Conservation (phyloP, 129 eudicot genomes). For the Pulicaria dysenterica region DNA sequence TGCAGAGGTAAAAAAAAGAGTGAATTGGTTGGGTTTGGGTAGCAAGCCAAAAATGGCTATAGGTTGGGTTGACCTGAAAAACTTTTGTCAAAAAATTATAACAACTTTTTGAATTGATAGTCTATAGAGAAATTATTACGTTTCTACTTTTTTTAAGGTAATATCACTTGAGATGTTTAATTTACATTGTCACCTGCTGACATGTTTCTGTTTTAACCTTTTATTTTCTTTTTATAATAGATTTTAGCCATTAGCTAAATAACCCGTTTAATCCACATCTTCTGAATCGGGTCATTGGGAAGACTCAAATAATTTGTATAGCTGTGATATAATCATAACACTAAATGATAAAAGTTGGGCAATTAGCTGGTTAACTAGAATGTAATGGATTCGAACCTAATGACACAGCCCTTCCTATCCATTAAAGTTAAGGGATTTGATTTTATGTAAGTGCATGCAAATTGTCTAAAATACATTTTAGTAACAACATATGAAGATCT, state of each 20-base stretch:
- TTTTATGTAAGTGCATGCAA: too few species aligned
- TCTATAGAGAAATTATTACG: too few species aligned
- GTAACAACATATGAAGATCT: background rate
- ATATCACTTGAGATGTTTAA: too few species aligned
- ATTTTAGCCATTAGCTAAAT: too few species aligned
- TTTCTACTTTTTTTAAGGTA: too few species aligned
- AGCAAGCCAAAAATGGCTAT: background rate
- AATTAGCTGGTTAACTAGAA: background rate
- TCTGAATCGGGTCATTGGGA: background rate
- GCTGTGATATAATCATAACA: background rate
- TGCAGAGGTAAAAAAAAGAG: background rate
- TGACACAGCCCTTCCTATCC: too few species aligned
- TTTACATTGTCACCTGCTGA: background rate
- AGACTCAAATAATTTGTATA: constrained; percentile 3
- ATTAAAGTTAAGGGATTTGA: too few species aligned
- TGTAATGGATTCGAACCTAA: background rate
- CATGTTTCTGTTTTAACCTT: background rate
- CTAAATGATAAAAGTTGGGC: background rate
- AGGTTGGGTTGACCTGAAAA: background rate
- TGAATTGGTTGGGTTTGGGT: background rate
- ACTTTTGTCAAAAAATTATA: background rate
- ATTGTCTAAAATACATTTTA: background rate
- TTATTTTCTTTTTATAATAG: too few species aligned
- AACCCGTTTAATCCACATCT: background rate
- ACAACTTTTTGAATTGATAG: too few species aligned